A percentile compares a stretch with the other conserved stretches of the same genome.
These are phyloP conservation scores for Aspergillus amoenus DNA, from an alignment of 2,329 filamentous ascomycete species.

Conservation along the genomic window DNA sequence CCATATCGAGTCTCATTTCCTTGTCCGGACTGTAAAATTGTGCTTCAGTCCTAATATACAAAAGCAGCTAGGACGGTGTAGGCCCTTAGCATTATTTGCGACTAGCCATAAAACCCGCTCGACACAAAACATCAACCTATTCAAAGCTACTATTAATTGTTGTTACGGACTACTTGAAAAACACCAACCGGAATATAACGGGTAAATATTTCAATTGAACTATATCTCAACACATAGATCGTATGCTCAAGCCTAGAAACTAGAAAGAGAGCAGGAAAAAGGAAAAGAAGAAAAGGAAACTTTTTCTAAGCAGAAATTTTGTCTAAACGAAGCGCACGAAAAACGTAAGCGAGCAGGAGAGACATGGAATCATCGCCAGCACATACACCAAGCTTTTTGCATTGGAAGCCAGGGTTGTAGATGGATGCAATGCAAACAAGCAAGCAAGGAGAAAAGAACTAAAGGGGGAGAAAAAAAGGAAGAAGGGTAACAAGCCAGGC, in stretches of 20 bases:
- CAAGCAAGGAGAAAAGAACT: not conserved
- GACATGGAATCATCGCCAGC: slow-evolving; percentile 15
- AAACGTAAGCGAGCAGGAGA: not conserved
- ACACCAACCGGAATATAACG: not conserved
- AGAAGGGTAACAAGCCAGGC: too few relatives aligned
- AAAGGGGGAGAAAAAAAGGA: too few relatives aligned
- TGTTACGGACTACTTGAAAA: not conserved
- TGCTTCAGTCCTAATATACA: not conserved
- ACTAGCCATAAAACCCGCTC: too few relatives aligned
- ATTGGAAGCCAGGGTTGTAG: not conserved
- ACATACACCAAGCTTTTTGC: slow-evolving; percentile 21
- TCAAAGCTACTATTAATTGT: too few relatives aligned
- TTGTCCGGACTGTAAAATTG: not conserved
- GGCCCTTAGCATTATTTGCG: too few relatives aligned
- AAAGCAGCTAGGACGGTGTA: not conserved
- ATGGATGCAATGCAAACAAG: slow-evolving; percentile 21
- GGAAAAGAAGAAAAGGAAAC: not conserved
- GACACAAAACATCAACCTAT: too few relatives aligned
- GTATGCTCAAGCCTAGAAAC: not conserved
- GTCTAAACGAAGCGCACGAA: not conserved
- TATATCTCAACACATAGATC: not conserved
- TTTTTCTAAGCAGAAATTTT: not conserved
- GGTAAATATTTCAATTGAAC: not conserved
- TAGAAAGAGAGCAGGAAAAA: not conserved
- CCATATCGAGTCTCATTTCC: too few relatives aligned